Evolutionary conservation across 2,329 filamentous ascomycete genomes (phyloP).

Genomic region (Arthrobotrys sphaeroides): DNA sequence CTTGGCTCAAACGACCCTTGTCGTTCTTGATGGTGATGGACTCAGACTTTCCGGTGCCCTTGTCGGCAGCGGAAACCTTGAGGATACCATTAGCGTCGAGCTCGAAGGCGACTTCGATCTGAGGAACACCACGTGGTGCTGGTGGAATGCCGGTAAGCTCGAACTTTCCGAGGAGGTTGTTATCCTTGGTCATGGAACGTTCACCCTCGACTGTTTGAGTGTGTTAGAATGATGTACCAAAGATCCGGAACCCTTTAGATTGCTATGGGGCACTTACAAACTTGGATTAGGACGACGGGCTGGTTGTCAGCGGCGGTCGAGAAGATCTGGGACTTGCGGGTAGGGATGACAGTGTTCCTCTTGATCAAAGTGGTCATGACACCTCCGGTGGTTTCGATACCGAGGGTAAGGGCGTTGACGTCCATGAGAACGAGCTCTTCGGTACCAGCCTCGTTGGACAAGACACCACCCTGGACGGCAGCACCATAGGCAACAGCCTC

Average conservation of each 20-base stretch:
- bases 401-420: constrained; percentile 93
- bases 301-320: constrained; percentile 97
- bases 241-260: not conserved
- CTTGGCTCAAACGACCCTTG: constrained; percentile 94
- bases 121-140: constrained; percentile 92
- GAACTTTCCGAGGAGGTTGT: constrained; percentile 97
- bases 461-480: constrained; percentile 94
- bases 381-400: constrained; percentile 96
- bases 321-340: constrained; percentile 97
- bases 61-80: constrained; percentile 94
- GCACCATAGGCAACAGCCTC: constrained; percentile 98
- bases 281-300: constrained; percentile 92
- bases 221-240: constrained; percentile 19
- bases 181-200: constrained; percentile 92
- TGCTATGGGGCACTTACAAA: constrained; percentile 67
- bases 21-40: constrained; percentile 99
- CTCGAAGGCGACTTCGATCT: constrained; percentile 98
- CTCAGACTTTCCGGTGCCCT: constrained; percentile 97
- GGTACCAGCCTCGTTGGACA: constrained; percentile 85
- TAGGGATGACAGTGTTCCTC: constrained; percentile 93
- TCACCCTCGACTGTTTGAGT: constrained; percentile 76
- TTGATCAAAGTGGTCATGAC: constrained; percentile 98
- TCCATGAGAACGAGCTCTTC: constrained; percentile 91
- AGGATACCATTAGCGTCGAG: constrained; percentile 98
- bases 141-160: constrained; percentile 96